Conservation (phyloP, 495 filamentous ascomycete species). For the Podospora tetraspora region DNA sequence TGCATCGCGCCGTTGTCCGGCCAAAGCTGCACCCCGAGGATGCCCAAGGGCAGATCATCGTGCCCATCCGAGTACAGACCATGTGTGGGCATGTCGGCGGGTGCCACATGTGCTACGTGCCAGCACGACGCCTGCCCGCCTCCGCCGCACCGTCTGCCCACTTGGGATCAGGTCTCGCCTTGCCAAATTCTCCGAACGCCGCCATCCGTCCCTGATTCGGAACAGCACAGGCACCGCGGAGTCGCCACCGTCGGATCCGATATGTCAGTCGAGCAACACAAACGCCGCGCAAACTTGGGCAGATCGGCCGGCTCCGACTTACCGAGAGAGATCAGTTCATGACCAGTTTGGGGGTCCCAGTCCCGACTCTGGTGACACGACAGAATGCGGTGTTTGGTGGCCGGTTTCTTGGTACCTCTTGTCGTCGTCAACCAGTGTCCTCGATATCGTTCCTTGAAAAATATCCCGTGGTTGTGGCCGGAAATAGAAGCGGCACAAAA, state of each 20-base stretch:
- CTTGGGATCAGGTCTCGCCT: neutral
- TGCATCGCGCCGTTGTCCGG: neutral
- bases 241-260: neutral
- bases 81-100: neutral
- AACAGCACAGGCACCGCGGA: neutral
- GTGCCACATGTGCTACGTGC: neutral
- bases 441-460: neutral
- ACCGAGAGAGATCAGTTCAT: neutral
- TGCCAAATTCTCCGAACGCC: neutral
- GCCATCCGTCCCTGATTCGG: neutral
- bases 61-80: neutral
- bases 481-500: neutral
- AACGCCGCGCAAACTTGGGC: neutral
- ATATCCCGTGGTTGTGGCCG: neutral
- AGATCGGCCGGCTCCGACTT: neutral
- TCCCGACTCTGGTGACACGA: neutral
- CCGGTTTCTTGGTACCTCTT: neutral
- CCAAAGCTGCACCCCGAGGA: neutral
- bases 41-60: neutral
- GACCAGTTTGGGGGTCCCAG: neutral
- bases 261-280: neutral
- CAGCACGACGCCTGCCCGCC: neutral
- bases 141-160: neutral
- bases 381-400: neutral
- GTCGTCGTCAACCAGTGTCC: neutral